Percentiles rank a stretch among this genome's conserved stretches.
Evolutionary conservation across 371 early-diverging fungal genomes (phyloP).

Genomic region (Sanchytrium tribonematis): DNA sequence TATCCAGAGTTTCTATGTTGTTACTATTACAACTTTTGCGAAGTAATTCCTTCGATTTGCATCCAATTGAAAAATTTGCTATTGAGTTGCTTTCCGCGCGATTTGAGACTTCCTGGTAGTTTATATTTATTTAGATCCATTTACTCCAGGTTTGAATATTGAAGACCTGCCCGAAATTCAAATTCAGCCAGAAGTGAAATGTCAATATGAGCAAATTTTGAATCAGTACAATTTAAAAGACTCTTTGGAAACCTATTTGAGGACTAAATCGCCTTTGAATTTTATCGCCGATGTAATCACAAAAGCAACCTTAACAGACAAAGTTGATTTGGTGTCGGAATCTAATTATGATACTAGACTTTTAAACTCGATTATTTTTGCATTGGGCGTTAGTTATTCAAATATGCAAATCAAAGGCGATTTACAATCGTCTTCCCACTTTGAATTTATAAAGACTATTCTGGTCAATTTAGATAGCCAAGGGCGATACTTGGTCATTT

Average conservation of each 20-base stretch:
- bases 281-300: conserved; percentile 1
- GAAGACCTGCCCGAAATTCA: conserved; percentile 57
- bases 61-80: conserved; percentile 81
- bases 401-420: background rate
- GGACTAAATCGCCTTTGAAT: background rate
- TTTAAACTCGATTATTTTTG: background rate
- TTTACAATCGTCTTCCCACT: background rate
- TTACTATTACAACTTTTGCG: conserved; percentile 66
- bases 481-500: background rate
- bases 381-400: background rate
- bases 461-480: conserved; percentile 13
- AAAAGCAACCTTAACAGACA: conserved; percentile 19
- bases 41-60: conserved; percentile 69
- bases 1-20: conserved; percentile 79
- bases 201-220: background rate
- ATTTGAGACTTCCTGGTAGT: conserved; percentile 75
- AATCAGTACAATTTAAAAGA: background rate
- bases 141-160: conserved; percentile 74
- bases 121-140: conserved; percentile 31
- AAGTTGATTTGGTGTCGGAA: too few relatives aligned
- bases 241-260: background rate
- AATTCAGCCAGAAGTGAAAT: conserved; percentile 37
- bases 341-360: too few relatives aligned
- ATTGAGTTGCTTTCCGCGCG: conserved; percentile 62
- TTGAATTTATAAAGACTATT: background rate